Conservation (phyloP, 2,329 filamentous ascomycete species). For the Colletotrichum australisinense region DNA sequence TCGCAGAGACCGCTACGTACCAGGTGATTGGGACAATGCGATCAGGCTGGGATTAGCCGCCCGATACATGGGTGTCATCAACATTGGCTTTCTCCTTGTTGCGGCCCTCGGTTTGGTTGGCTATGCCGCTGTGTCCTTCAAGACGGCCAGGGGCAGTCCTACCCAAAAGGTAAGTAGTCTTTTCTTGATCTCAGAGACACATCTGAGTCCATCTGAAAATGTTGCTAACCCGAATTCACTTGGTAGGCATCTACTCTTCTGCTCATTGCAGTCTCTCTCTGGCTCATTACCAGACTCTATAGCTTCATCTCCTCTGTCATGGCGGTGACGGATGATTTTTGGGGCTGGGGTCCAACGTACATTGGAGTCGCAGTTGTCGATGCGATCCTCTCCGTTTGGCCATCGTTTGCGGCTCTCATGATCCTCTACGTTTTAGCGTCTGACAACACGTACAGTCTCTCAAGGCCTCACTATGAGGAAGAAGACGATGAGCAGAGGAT, state of each 20-base stretch:
- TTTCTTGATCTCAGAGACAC: neutral
- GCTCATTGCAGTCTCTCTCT: neutral
- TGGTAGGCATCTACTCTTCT: neutral
- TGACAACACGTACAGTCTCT: neutral
- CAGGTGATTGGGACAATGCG: neutral
- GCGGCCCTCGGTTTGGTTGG: neutral
- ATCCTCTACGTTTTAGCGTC: neutral
- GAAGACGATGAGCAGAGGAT: neutral
- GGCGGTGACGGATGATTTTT: neutral
- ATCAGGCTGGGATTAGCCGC: neutral
- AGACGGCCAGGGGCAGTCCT: neutral
- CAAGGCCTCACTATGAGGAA: neutral
- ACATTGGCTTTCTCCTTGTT: neutral
- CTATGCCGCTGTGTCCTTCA: constrained; percentile 1
- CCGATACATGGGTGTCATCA: neutral
- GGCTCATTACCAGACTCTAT: neutral
- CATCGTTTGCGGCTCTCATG: neutral
- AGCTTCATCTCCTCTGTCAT: neutral
- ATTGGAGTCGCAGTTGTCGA: neutral
- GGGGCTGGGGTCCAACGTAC: neutral
- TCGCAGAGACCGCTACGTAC: neutral
- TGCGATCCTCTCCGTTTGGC: neutral
- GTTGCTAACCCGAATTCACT: neutral
- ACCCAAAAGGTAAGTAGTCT: neutral
- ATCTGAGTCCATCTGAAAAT: neutral